A percentile compares a stretch with the other conserved stretches of the same genome.
Conservation (phyloP, 23 red algal genomes). For the Cyanidium caldarium region DNA sequence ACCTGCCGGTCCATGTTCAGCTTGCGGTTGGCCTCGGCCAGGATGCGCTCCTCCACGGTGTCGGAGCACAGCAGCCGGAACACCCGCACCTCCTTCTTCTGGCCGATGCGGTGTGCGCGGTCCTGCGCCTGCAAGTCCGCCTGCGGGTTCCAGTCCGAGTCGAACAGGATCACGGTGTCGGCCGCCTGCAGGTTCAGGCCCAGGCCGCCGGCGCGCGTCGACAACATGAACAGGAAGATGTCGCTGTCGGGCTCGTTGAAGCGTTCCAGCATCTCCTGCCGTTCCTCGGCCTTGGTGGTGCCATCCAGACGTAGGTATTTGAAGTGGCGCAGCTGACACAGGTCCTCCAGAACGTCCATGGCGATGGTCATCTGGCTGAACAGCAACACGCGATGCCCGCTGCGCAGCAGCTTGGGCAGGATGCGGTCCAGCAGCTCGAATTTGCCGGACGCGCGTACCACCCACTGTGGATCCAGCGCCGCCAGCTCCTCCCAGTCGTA, state of each 20-base stretch:
- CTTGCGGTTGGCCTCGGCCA: conserved; percentile 71
- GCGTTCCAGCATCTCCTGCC: conserved; percentile 71
- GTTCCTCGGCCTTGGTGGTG: conserved; percentile 84
- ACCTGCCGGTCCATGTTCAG: conserved; percentile 76
- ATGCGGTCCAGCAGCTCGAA: conserved; percentile 62
- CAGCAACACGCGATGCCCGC: conserved; percentile 53
- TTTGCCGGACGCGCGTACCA: conserved; percentile 70
- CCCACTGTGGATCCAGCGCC: conserved; percentile 36
- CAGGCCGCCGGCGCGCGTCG: conserved; percentile 78
- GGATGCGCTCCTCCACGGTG: conserved; percentile 86
- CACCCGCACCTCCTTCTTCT: conserved; percentile 76
- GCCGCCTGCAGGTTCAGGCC: conserved; percentile 85
- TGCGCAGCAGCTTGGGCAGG: conserved; percentile 50
- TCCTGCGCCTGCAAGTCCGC: conserved; percentile 95
- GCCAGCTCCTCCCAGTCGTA: conserved; percentile 69
- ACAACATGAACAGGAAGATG: conserved; percentile 70
- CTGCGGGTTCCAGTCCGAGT: conserved; percentile 92
- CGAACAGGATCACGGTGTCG: conserved; percentile 90
- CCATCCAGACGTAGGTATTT: conserved; percentile 86
- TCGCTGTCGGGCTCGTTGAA: conserved; percentile 67
- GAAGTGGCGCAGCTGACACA: conserved; percentile 38
- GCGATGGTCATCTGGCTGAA: conserved; percentile 85
- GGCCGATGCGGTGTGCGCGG: conserved; percentile 81
- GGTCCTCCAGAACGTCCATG: conserved; percentile 69
- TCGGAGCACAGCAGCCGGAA: conserved; percentile 64